Evolutionary conservation across 139 green algal genomes (phyloP).

Genomic region (Chlorella sp.): DNA sequence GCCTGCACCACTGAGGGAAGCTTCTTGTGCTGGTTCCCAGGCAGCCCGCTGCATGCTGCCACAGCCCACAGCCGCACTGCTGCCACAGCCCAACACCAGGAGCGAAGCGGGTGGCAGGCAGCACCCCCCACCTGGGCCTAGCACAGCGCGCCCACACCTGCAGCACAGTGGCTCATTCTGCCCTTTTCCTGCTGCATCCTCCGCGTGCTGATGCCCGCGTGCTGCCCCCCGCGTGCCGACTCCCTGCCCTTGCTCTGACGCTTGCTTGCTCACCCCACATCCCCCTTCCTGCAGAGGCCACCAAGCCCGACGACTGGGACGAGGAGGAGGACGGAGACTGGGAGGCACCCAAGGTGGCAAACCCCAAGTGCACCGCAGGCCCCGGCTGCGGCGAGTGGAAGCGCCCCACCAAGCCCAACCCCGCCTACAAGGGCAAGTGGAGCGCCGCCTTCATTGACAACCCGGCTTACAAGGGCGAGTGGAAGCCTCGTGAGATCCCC

Average conservation of each 20-base stretch:
- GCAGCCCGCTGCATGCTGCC: background rate
- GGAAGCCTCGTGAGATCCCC: conserved; percentile 68
- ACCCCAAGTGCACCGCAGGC: conserved; percentile 81
- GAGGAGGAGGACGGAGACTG: conserved; percentile 95
- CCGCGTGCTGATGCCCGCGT: no score
- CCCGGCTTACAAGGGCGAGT: conserved; percentile 88
- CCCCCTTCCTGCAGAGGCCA: conserved; percentile 57
- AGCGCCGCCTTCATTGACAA: conserved; percentile 86
- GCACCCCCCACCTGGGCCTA: no score
- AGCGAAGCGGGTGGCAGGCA: background rate
- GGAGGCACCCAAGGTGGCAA: conserved; percentile 80
- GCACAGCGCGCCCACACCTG: no score
- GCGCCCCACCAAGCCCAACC: conserved; percentile 87
- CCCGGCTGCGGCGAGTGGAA: conserved; percentile 91
- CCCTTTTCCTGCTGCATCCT: no score
- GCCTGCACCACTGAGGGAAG: background rate
- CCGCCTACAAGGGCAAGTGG: conserved; percentile 93
- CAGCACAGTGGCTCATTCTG: no score
- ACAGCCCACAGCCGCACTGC: no score
- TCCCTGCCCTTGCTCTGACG: background rate
- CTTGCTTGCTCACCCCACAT: background rate
- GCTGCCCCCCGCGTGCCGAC: background rate
- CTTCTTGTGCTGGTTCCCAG: background rate
- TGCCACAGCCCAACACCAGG: no score
- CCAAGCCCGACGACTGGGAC: conserved; percentile 94